Base-by-base conservation (phyloP, 495 filamentous ascomycete genomes). In the Pyrenula massariospora region DNA sequence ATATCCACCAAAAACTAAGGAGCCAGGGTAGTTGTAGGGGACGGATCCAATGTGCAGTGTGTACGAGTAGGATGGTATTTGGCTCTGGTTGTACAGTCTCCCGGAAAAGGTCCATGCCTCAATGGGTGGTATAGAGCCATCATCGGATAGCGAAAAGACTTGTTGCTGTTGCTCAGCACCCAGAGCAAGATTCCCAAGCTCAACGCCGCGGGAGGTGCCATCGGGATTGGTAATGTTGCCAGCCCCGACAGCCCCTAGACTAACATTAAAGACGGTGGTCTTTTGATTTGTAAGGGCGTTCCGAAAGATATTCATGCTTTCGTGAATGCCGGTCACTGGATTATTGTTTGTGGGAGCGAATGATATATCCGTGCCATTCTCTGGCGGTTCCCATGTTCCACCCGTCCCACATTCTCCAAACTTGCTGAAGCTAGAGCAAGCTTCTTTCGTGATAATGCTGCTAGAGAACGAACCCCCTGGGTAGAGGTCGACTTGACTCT, bases 21-120 rank as follows among this genome's bases (percentile, higher is more conserved):
- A 77, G 1, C 70, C 76, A 3, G 66, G 55, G 56, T 77, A 70
- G 2, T 58, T 57, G 10, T 67, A 65, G 3, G 60, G 54, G 2
- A 62, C 74, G 2, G 77, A 77, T 8, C 80, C 79, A 48, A 82
- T 73, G 59, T 82, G 80, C 61, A 83, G 67, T 3, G 73, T 70
- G 54, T 70, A 80, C 10, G 77, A 79, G 50, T 74, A 74, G 0
- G 77, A 80, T 0, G 71, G 68, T 22, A 68, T 74, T 1, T 55
- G 52, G 8, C 59, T 24, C 10, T 52, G n/a, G 50, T 24, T 52
- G 19, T 5, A 52, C 10, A 52, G 50, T 42, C 31, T 42, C 15
- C 31, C 31, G 5, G 31, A 42, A 42, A 42, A 42, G 31, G 31
- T 42, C 31, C 31, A 42, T 5, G 31, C 31, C 10, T 52, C 50